A percentile compares a stretch with the other conserved stretches of the same genome.
These are phyloP conservation scores for Bocquillonia castaneifolia DNA, from an alignment of 441 rosid genomes.

Conservation along the genomic window DNA sequence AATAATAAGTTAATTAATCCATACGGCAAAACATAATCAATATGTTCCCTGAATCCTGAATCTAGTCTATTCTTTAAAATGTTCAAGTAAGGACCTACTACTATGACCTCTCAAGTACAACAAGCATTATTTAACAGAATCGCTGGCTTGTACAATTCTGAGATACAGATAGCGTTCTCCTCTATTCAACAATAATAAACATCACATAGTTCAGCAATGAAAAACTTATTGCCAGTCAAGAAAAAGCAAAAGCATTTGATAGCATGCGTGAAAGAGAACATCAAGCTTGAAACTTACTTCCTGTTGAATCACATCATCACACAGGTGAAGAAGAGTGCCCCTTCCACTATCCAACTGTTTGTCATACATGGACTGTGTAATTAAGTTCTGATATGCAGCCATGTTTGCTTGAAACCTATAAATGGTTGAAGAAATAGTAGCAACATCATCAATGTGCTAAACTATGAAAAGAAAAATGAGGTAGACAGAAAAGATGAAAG, in stretches of 20 bases:
- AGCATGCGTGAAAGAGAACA: background rate
- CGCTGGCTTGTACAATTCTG: background rate
- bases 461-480: background rate
- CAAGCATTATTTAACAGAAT: background rate
- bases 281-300: slow-evolving; percentile 44
- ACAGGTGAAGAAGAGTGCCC: slow-evolving; percentile 95
- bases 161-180: background rate
- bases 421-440: slow-evolving; percentile 23
- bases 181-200: background rate
- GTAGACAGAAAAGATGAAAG: too few relatives aligned
- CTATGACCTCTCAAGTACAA: background rate
- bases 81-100: background rate
- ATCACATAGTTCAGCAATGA: background rate
- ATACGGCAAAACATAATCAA: background rate
- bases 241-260: background rate
- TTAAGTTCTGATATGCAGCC: slow-evolving; percentile 88
- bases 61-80: background rate
- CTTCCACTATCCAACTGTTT: slow-evolving; percentile 95
- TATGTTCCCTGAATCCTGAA: background rate
- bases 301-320: slow-evolving; percentile 94
- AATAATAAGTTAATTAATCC: slow-evolving; percentile 13
- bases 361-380: slow-evolving; percentile 93
- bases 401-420: slow-evolving; percentile 78
- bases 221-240: background rate
- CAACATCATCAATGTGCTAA: background rate